Conservation (phyloP, 768 basidiomycete genomes). For the Tylopilus balloui region DNA sequence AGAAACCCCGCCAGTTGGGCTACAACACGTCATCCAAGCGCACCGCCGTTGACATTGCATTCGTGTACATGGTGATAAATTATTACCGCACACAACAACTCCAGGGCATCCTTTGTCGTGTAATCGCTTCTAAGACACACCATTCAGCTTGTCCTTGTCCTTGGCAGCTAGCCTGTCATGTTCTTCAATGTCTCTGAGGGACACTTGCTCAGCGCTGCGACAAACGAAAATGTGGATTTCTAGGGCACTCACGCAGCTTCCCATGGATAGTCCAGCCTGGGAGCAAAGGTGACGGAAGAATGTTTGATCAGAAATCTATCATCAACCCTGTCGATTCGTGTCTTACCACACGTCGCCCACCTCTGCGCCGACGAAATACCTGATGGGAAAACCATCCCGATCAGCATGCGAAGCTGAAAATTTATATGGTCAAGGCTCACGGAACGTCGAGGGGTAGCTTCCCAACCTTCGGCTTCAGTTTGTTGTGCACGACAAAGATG, state of each 20-base stretch:
- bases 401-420: slow-evolving; percentile 3
- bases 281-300: slow-evolving; percentile 5
- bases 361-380: slow-evolving; percentile 82
- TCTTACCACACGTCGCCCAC: slow-evolving; percentile 68
- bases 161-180: slow-evolving; percentile 59
- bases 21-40: background rate
- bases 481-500: slow-evolving; percentile 94
- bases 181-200: slow-evolving; percentile 64
- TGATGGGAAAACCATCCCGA: slow-evolving; percentile 18
- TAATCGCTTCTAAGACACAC: background rate
- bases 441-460: slow-evolving; percentile 60
- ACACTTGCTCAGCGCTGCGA: background rate
- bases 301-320: slow-evolving; percentile 14
- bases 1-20: background rate
- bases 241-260: slow-evolving; percentile 56
- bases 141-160: slow-evolving; percentile 31
- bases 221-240: background rate
- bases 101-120: background rate
- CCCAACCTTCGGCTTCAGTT: slow-evolving; percentile 81
- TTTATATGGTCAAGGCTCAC: slow-evolving; percentile 39
- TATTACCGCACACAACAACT: slow-evolving; percentile 1
- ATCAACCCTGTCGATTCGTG: background rate
- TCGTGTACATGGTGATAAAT: background rate
- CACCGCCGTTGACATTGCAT: background rate
- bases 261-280: slow-evolving; percentile 84